Evolutionary conservation across 1,139 yeast species (phyloP).

Genomic region (Lodderomyces orthopsilosis): DNA sequence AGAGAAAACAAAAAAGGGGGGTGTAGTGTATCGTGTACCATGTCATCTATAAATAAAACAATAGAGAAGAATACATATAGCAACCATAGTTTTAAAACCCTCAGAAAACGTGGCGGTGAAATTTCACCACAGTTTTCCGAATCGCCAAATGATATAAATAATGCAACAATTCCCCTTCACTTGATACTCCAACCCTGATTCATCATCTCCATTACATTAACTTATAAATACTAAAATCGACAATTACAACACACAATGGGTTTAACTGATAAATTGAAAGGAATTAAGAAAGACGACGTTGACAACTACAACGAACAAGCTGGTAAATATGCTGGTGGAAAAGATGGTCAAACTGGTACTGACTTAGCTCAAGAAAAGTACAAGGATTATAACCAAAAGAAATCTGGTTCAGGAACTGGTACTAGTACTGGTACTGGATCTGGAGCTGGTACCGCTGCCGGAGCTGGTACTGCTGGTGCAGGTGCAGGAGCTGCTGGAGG

Average conservation of each 20-base stretch:
- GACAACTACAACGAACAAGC: constrained; percentile 12
- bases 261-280: constrained; percentile 14
- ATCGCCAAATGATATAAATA: neutral
- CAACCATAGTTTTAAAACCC: neutral
- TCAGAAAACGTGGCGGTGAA: constrained; percentile 1
- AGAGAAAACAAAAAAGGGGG: neutral
- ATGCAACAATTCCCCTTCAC: neutral
- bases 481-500: constrained; percentile 7
- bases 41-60: neutral
- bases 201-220: neutral
- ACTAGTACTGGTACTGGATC: constrained; percentile 6
- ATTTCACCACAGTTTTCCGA: neutral
- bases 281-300: constrained; percentile 11
- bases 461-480: constrained; percentile 5
- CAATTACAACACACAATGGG: constrained; percentile 10
- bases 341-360: constrained; percentile 14
- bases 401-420: constrained; percentile 6
- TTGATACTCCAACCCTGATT: no score
- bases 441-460: constrained; percentile 7
- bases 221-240: neutral
- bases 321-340: constrained; percentile 12
- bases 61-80: neutral
- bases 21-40: neutral
- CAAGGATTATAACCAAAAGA: constrained; percentile 7
- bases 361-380: constrained; percentile 14